Evolutionary conservation across 768 basidiomycete species (phyloP).

Genomic region (Lactarius akahatsu): DNA sequence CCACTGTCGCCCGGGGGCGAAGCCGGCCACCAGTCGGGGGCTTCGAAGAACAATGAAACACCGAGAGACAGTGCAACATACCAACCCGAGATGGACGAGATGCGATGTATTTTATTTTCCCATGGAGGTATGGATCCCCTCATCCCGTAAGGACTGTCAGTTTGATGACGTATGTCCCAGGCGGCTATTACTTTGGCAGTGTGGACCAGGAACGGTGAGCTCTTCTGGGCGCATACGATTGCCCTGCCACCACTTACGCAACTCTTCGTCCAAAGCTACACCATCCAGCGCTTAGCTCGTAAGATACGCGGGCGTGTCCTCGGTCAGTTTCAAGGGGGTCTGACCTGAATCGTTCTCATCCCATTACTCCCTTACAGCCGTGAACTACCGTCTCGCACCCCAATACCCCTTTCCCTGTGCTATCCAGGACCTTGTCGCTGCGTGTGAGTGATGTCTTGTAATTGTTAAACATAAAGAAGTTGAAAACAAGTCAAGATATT

Average conservation of each 20-base stretch:
- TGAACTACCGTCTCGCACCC: constrained; percentile 86
- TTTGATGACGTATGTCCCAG: constrained; percentile 37
- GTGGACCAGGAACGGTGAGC: constrained; percentile 69
- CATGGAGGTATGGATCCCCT: constrained; percentile 59
- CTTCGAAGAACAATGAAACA: constrained; percentile 30
- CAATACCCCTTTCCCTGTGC: constrained; percentile 97
- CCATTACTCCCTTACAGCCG: constrained; percentile 43
- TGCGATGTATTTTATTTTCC: constrained; percentile 80
- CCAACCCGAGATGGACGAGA: constrained; percentile 73
- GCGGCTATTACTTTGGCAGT: constrained; percentile 84
- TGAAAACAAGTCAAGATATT: constrained; percentile 55
- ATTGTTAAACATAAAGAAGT: neutral
- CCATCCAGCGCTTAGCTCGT: constrained; percentile 80
- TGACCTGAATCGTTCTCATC: constrained; percentile 14
- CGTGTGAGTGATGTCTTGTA: constrained; percentile 54
- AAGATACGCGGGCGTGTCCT: constrained; percentile 93
- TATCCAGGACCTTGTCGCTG: constrained; percentile 83
- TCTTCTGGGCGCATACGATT: constrained; percentile 1
- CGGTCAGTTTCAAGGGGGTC: constrained; percentile 40
- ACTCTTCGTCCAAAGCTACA: constrained; percentile 45
- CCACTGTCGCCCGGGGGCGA: constrained; percentile 20
- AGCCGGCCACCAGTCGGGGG: constrained; percentile 26
- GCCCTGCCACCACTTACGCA: neutral
- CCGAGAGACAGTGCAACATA: constrained; percentile 40
- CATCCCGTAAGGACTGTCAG: constrained; percentile 25